phyloP scores from a whole-genome alignment of 257 asterid species.

The Solanum ossicruentum region DNA sequence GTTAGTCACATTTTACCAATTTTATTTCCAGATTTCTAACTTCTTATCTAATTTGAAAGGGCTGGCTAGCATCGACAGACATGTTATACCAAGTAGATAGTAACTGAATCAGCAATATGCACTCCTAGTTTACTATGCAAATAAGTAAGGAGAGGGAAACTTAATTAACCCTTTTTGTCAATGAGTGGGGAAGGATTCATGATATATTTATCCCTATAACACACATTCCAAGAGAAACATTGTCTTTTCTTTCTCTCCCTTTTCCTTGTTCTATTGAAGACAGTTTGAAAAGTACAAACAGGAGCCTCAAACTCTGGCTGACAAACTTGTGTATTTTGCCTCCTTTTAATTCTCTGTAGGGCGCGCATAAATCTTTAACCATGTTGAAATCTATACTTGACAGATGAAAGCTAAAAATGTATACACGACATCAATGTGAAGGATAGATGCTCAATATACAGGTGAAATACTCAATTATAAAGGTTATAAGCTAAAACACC shows the following conservation, averaged over 20 bases:
- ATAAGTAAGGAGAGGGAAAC: neutral
- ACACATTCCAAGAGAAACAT: neutral
- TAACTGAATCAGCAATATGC: neutral
- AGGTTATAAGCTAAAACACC: neutral
- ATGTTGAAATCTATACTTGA: neutral
- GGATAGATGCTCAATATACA: neutral
- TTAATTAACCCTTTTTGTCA: neutral
- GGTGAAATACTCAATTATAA: neutral
- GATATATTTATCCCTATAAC: neutral
- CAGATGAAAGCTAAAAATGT: neutral
- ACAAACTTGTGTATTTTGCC: neutral
- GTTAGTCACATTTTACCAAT: neutral
- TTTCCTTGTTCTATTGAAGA: neutral
- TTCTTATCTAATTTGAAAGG: neutral
- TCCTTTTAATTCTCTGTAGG: neutral
- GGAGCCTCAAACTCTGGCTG: neutral
- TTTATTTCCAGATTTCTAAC: neutral
- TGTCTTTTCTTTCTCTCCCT: neutral
- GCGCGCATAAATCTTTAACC: neutral
- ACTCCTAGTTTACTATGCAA: neutral
- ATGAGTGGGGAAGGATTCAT: neutral
- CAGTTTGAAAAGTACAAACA: neutral
- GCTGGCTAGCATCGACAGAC: neutral
- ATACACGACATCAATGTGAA: neutral
- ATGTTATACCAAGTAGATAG: neutral